These are phyloP conservation scores for Mycena vitilis DNA, from an alignment of 768 basidiomycete genomes.

Conservation along the genomic window DNA sequence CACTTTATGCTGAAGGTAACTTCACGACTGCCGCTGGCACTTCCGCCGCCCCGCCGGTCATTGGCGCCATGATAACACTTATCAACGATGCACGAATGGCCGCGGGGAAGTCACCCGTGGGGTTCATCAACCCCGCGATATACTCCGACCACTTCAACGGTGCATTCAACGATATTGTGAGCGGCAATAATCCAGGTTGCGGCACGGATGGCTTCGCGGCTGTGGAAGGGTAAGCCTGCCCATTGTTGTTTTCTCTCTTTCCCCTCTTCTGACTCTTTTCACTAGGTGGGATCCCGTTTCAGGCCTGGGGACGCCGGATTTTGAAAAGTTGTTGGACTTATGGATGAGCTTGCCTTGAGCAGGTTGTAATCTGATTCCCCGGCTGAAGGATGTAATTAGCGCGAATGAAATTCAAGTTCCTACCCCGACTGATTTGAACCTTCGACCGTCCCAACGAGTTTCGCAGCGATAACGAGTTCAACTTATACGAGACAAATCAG, in stretches of 20 bases:
- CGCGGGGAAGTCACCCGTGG: conserved; percentile 45
- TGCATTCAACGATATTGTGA: conserved; percentile 55
- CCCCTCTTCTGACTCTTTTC: too few species aligned
- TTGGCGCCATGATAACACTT: conserved; percentile 49
- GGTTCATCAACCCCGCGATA: conserved; percentile 55
- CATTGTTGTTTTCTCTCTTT: too few species aligned
- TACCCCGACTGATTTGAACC: too few species aligned
- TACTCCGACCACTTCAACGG: conserved; percentile 46
- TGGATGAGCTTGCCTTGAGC: conserved; percentile 11
- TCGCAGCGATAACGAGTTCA: too few species aligned
- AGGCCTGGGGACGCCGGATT: conserved; percentile 32
- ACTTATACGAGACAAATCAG: too few species aligned
- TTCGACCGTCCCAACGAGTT: too few species aligned
- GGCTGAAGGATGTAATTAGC: too few species aligned
- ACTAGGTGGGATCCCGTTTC: conserved; percentile 52
- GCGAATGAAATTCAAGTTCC: too few species aligned
- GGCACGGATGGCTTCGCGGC: conserved; percentile 49
- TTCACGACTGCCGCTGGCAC: conserved; percentile 44
- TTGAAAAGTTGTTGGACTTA: neutral
- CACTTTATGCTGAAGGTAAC: conserved; percentile 1
- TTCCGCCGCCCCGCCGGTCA: conserved; percentile 45
- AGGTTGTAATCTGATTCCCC: too few species aligned
- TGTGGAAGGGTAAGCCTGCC: conserved; percentile 40
- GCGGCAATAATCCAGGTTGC: conserved; percentile 54
- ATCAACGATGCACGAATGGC: conserved; percentile 53